Conservation (phyloP, 176 grass and related monocot genomes). For the Carex myosuroides region DNA sequence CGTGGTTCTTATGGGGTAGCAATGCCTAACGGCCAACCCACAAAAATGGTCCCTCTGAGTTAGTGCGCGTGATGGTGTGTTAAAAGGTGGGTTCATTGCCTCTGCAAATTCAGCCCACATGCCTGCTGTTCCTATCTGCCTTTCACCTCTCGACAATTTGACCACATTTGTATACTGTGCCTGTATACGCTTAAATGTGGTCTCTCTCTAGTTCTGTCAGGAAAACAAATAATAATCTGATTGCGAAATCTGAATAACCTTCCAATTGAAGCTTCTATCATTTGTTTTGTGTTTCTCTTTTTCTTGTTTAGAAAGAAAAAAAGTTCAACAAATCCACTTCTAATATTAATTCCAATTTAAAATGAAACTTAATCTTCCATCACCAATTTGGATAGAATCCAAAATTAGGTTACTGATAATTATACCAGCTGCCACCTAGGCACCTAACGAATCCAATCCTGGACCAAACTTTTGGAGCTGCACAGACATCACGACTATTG, state of each 20-base stretch:
- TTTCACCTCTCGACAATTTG: not conserved
- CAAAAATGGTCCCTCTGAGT: not conserved
- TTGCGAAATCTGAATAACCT: too few species aligned
- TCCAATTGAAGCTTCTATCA: too few species aligned
- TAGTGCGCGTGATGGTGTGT: not conserved
- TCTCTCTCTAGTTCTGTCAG: not conserved
- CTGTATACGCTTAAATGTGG: not conserved
- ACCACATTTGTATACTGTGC: not conserved
- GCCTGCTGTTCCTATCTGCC: not conserved
- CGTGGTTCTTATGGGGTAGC: not conserved
- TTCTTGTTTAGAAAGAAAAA: not conserved
- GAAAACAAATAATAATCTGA: too few species aligned
- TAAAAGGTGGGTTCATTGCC: not conserved
- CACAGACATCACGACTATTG: not conserved
- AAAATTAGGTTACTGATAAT: not conserved
- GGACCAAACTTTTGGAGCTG: not conserved
- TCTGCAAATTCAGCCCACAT: slow-evolving; percentile 10
- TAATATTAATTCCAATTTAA: not conserved
- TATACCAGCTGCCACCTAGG: not conserved
- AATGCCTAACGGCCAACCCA: slow-evolving; percentile 10
- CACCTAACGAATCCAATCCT: not conserved
- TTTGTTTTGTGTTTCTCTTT: not conserved
- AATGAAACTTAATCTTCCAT: not conserved
- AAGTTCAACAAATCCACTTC: not conserved
- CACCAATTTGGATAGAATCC: not conserved